Conservation (phyloP, 108 stramenopile genomes). For the Mediolabrus comicus region DNA sequence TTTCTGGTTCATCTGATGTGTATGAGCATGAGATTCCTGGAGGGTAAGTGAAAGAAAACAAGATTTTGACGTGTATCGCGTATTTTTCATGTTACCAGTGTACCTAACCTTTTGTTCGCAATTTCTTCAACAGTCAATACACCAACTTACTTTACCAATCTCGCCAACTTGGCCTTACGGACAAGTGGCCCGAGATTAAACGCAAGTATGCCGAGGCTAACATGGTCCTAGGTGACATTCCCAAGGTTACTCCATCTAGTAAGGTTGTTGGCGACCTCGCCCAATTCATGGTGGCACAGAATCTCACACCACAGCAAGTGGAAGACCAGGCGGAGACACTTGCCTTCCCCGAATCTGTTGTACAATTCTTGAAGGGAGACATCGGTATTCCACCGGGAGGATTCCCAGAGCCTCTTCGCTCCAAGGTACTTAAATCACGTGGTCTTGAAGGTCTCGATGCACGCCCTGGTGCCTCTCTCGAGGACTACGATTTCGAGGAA, state of each 20-base stretch:
- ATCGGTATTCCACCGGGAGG: constrained; percentile 76
- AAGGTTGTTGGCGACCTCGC: constrained; percentile 88
- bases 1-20: constrained; percentile 71
- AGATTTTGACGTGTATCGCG: not conserved
- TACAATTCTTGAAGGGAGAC: constrained; percentile 75
- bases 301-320: constrained; percentile 58
- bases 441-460: constrained; percentile 55
- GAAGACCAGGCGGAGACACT: constrained; percentile 60
- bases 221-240: constrained; percentile 76
- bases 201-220: constrained; percentile 76
- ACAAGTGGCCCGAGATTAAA: constrained; percentile 71
- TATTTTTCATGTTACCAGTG: not conserved
- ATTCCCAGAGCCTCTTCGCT: constrained; percentile 80
- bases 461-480: constrained; percentile 76
- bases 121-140: constrained; percentile 45
- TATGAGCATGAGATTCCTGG: constrained; percentile 87
- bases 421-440: constrained; percentile 59
- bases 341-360: constrained; percentile 73
- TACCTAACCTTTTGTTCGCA: not conserved
- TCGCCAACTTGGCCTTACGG: constrained; percentile 71
- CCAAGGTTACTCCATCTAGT: constrained; percentile 86
- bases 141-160: constrained; percentile 86
- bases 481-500: constrained; percentile 58
- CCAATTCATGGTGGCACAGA: constrained; percentile 80
- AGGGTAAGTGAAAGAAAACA: not conserved